Conservation (phyloP, 2,329 filamentous ascomycete genomes). For the Ophiostoma montium region DNA sequence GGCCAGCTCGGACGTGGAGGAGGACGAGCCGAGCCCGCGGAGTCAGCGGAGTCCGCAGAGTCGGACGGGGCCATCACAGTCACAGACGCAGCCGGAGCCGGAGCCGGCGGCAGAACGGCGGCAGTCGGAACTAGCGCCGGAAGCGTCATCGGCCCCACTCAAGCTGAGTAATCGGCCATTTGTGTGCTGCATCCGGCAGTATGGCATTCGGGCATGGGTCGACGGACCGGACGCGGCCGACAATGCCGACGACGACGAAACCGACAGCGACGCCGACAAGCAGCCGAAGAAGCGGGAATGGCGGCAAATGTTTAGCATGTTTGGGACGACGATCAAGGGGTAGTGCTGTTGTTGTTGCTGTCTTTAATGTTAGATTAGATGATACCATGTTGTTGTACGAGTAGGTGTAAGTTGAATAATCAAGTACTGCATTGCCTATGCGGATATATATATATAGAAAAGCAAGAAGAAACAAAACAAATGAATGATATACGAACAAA, state of each 20-base stretch:
- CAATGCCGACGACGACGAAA: conserved; percentile 9
- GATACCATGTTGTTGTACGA: no score
- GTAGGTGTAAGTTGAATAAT: no score
- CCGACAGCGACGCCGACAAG: conserved; percentile 10
- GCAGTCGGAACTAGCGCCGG: neutral
- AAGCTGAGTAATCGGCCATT: conserved; percentile 43
- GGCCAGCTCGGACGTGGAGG: neutral
- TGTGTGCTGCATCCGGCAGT: conserved; percentile 56
- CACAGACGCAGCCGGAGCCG: neutral
- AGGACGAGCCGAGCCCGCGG: neutral
- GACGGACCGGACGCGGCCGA: neutral
- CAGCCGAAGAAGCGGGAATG: conserved; percentile 23
- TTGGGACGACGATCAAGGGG: conserved; percentile 43
- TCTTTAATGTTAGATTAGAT: neutral
- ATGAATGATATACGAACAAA: neutral
- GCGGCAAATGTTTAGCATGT: conserved; percentile 50
- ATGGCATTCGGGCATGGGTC: conserved; percentile 37
- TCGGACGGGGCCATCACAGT: neutral
- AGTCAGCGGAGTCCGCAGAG: neutral
- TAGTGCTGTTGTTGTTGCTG: neutral
- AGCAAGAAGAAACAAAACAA: neutral
- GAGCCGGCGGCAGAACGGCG: neutral
- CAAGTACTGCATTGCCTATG: no score
- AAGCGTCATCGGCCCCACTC: conserved; percentile 7
- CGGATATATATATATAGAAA: no score